Percentiles rank a stretch among this genome's conserved stretches.
Conservation (phyloP, 345 rosid species). For the Moringa oleifera region DNA sequence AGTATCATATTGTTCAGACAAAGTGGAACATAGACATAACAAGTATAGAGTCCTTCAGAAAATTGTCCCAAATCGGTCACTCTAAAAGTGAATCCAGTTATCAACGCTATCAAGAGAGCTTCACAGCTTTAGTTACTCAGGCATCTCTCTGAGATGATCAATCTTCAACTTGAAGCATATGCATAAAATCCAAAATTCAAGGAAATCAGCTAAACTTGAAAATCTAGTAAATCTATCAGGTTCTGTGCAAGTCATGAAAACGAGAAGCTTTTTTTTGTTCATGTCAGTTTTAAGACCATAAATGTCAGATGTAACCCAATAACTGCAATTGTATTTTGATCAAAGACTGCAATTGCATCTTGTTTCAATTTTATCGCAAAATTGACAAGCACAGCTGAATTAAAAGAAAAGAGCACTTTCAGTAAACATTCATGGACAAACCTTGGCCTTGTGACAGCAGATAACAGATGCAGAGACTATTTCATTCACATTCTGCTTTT, state of each 20-base stretch:
- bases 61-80: not conserved
- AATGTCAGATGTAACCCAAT: conserved; percentile 1
- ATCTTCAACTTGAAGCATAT: not conserved
- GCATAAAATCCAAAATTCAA: not conserved
- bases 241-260: not conserved
- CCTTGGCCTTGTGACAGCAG: conserved; percentile 95
- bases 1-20: not conserved
- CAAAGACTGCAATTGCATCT: too few relatives aligned
- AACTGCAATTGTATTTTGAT: too few relatives aligned
- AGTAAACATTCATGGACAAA: conserved; percentile 32
- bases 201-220: not conserved
- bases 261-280: too few relatives aligned
- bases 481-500: conserved; percentile 79
- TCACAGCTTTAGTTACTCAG: not conserved
- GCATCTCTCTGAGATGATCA: not conserved
- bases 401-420: conserved; percentile 3
- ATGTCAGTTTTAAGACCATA: too few relatives aligned
- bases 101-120: too few relatives aligned
- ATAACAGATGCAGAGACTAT: conserved; percentile 87
- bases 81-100: conserved; percentile 4
- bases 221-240: conserved; percentile 1
- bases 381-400: too few relatives aligned
- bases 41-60: not conserved
- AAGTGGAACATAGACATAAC: not conserved
- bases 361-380: too few relatives aligned